Conservation (phyloP, 768 basidiomycete genomes). For the Suillus lakei region DNA sequence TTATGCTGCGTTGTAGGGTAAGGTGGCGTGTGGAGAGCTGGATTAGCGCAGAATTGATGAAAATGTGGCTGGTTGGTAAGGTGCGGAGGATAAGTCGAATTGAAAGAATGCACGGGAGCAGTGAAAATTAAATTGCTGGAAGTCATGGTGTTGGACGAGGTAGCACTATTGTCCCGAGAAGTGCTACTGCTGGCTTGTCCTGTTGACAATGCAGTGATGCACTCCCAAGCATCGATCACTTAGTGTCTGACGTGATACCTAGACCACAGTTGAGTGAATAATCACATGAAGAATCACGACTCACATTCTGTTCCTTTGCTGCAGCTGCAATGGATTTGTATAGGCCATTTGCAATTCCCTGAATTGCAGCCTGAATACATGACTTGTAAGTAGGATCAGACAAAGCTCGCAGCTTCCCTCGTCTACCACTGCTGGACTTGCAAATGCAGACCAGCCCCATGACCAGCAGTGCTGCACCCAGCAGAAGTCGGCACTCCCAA, state of each 20-base stretch:
- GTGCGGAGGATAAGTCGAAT: background rate
- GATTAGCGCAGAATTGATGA: background rate
- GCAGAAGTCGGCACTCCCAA: too few species aligned
- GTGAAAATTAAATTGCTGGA: background rate
- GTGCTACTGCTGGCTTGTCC: background rate
- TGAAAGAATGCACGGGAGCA: background rate
- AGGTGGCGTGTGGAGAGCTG: background rate
- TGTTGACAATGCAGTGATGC: background rate
- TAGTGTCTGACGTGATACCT: constrained; percentile 9
- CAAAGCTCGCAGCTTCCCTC: too few species aligned
- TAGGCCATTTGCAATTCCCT: too few species aligned
- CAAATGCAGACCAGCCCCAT: too few species aligned
- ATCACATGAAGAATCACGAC: too few species aligned
- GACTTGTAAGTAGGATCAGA: constrained; percentile 6
- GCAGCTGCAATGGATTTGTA: constrained; percentile 4
- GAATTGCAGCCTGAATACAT: constrained; percentile 15
- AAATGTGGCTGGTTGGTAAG: background rate
- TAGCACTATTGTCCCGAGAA: background rate
- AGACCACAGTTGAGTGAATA: too few species aligned
- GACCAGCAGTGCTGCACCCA: too few species aligned
- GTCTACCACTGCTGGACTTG: too few species aligned
- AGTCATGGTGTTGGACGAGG: background rate
- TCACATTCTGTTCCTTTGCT: background rate
- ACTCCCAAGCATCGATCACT: background rate
- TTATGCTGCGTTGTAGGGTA: background rate